Evolutionary conservation across 768 basidiomycete genomes (phyloP).

Genomic region (Naganishia antarctica): DNA sequence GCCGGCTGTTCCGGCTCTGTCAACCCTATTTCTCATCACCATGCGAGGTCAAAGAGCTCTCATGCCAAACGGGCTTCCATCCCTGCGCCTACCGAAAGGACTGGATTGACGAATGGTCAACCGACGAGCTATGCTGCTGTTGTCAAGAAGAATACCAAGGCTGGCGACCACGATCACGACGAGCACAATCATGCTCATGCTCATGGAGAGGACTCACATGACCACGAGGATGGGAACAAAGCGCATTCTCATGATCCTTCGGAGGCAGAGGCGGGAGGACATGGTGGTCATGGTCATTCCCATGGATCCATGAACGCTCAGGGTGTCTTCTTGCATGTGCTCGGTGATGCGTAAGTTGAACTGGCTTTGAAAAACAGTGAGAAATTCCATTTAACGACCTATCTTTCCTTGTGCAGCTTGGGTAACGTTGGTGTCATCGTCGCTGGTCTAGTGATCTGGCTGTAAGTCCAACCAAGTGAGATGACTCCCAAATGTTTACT

Average conservation of each 20-base stretch:
- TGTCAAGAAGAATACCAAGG: slow-evolving; percentile 17
- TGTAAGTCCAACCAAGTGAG: too few species aligned
- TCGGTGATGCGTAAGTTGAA: slow-evolving; percentile 75
- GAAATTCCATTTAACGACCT: not conserved
- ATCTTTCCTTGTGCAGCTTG: slow-evolving; percentile 49
- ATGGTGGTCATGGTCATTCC: slow-evolving; percentile 43
- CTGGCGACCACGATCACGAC: slow-evolving; percentile 28
- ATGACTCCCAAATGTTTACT: too few species aligned
- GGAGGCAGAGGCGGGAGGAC: slow-evolving; percentile 25
- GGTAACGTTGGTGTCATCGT: slow-evolving; percentile 97
- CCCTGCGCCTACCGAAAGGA: slow-evolving; percentile 31
- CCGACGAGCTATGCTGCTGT: slow-evolving; percentile 28
- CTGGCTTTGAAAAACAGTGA: not conserved
- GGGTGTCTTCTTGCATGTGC: slow-evolving; percentile 86
- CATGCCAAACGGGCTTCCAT: slow-evolving; percentile 31
- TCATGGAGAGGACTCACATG: slow-evolving; percentile 43
- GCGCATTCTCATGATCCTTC: slow-evolving; percentile 28
- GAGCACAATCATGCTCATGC: slow-evolving; percentile 38
- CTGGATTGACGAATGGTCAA: slow-evolving; percentile 25
- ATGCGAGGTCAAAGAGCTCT: slow-evolving; percentile 26
- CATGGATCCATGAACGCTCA: slow-evolving; percentile 93
- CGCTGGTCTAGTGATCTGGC: slow-evolving; percentile 91
- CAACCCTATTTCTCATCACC: slow-evolving; percentile 27
- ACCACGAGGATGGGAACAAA: slow-evolving; percentile 21
- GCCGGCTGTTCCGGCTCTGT: slow-evolving; percentile 13